Conservation (phyloP, 108 stramenopile genomes). For the Bacterosira constricta region DNA sequence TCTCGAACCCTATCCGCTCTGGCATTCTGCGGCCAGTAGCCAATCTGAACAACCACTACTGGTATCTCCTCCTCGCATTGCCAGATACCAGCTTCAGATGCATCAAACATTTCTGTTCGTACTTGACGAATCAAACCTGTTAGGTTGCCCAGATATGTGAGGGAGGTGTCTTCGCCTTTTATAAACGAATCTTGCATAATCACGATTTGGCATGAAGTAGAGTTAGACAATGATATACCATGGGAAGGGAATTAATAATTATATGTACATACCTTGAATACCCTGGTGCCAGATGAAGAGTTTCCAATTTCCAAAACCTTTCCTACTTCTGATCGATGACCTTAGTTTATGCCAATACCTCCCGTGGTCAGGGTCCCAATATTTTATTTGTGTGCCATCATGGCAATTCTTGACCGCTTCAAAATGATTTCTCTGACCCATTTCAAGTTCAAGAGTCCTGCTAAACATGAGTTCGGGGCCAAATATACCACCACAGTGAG, state of each 20-base stretch:
- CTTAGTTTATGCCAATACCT: slow-evolving; percentile 3
- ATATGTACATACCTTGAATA: not conserved
- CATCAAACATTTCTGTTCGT: slow-evolving; percentile 15
- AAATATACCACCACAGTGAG: slow-evolving; percentile 3
- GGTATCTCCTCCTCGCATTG: slow-evolving; percentile 23
- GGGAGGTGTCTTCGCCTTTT: not conserved
- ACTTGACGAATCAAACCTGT: slow-evolving; percentile 2
- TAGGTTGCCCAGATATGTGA: slow-evolving; percentile 13
- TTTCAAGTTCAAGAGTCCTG: slow-evolving; percentile 7
- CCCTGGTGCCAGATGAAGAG: not conserved
- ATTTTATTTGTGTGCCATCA: not conserved
- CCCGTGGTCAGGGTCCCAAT: slow-evolving; percentile 10
- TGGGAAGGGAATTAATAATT: too few species aligned
- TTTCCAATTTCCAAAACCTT: not conserved
- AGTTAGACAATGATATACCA: too few species aligned
- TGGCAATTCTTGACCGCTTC: slow-evolving; percentile 6
- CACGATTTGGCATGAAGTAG: not conserved
- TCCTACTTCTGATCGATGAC: not conserved
- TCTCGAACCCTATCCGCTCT: slow-evolving; percentile 3
- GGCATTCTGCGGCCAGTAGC: not conserved
- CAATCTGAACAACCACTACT: slow-evolving; percentile 5
- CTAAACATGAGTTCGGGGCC: slow-evolving; percentile 5
- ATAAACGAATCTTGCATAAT: not conserved
- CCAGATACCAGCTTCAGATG: slow-evolving; percentile 13
- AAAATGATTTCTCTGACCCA: not conserved